Base-by-base conservation (phyloP, 768 basidiomycete genomes). In the Amanita polypyramis region DNA sequence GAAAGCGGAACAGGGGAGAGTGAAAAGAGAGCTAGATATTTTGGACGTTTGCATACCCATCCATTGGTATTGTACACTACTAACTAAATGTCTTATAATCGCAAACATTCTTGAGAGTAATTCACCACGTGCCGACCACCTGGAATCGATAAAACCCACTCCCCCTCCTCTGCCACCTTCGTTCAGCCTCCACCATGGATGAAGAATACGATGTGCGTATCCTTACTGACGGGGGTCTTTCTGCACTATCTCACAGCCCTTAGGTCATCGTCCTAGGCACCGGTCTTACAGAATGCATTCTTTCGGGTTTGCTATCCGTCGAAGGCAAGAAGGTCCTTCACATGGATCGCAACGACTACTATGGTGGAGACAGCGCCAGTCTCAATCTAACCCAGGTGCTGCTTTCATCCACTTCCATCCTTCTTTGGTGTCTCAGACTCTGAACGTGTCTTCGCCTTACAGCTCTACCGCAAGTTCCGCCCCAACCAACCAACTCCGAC, bases 291-390 rank as follows among this genome's bases (percentile, higher is more conserved):
- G 96, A 99, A 67, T 98, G 96, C 70, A 94, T 98, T 65, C 80
- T 99, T 52, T 98, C 96, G 12, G 96, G 96, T 32, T 70, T 99
- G 58, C 75, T 99, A 58, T 98, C 95, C n/a, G 95, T 97, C 38
- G 96, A 97, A 65, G 95, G 96, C 54, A 97, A 98, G 79, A 99
- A 98, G 72, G 96, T 99, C 59, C 81, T 99, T 43, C 96, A 99
- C 68, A 97, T 96, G 77, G 93, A 95, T 68, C 76, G 91, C 60
- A 98, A 98, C 60, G 95, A 99, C 67, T 99, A 99, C 68, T 99
- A 99, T 53, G 96, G 96, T 38, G 96, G 89, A 48, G 96, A 97
- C 61, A 88, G 89, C 60, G 96, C 96, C 39, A 92, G 88, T 71
- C 71, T 98, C 65, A 99, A 98, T 71, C 68, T 99, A 58, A 96